A percentile compares a stretch with the other conserved stretches of the same genome.
These are phyloP conservation scores for Phytophthora kernoviae DNA, from an alignment of 352 stramenopile genomes.

Conservation along the genomic window DNA sequence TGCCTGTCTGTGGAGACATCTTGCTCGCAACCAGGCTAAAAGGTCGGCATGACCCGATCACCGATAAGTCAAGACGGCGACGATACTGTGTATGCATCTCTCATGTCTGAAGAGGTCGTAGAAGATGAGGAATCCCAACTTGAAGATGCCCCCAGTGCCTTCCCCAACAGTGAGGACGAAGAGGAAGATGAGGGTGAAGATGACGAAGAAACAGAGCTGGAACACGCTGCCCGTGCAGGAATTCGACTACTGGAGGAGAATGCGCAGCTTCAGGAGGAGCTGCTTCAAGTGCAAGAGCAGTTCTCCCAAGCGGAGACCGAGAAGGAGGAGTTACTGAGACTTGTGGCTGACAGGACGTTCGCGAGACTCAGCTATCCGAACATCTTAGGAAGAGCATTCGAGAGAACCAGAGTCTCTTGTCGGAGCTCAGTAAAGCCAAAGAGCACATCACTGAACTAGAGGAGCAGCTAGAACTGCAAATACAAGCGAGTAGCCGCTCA, in stretches of 20 bases:
- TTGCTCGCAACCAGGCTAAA: not conserved
- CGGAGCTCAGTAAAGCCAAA: conserved; percentile 51
- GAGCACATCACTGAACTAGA: conserved; percentile 34
- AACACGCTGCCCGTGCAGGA: conserved; percentile 63
- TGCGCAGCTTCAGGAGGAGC: conserved; percentile 64
- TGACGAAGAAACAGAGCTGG: conserved; percentile 50
- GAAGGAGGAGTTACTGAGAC: conserved; percentile 36
- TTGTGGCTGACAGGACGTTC: conserved; percentile 46
- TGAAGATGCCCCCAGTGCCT: conserved; percentile 19
- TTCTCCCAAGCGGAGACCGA: conserved; percentile 39
- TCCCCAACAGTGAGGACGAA: conserved; percentile 23
- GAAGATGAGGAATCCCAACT: conserved; percentile 18
- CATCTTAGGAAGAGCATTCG: conserved; percentile 62
- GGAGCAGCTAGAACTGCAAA: conserved; percentile 25
- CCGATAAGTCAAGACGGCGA: conserved; percentile 3
- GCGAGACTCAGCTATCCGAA: conserved; percentile 39
- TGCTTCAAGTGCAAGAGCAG: conserved; percentile 53
- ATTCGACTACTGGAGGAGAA: conserved; percentile 79
- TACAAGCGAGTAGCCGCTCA: conserved; percentile 18
- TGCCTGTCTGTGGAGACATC: conserved; percentile 10
- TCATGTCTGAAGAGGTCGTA: conserved; percentile 1
- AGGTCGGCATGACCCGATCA: conserved; percentile 10
- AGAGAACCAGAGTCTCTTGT: conserved; percentile 56
- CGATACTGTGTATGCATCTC: not conserved
- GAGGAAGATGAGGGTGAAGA: conserved; percentile 33